phyloP scores from a whole-genome alignment of 2,329 filamentous ascomycete species.

The Cytospora piceicola region DNA sequence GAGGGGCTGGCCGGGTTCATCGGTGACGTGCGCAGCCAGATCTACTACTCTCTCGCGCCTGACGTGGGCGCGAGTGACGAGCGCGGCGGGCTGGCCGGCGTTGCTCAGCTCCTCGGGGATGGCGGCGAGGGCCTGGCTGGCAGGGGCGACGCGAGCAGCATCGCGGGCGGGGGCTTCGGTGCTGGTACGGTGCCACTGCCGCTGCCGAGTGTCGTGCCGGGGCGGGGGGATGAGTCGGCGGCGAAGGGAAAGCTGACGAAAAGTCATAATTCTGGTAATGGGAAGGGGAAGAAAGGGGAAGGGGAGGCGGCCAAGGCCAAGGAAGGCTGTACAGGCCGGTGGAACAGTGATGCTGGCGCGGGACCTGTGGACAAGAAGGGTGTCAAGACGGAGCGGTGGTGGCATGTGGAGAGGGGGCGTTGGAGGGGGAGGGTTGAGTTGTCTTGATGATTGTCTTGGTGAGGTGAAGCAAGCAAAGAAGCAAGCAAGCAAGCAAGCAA shows the following conservation, averaged over 20 bases:
- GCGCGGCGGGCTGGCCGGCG: slow-evolving; percentile 58
- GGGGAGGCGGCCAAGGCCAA: slow-evolving; percentile 9
- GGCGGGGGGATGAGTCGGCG: slow-evolving; percentile 33
- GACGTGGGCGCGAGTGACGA: slow-evolving; percentile 61
- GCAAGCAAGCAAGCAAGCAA: no score
- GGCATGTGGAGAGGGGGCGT: slow-evolving; percentile 42
- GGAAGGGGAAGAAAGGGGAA: slow-evolving; percentile 27
- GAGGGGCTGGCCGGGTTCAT: slow-evolving; percentile 64
- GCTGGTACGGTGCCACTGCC: slow-evolving; percentile 26
- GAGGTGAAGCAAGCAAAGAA: background rate
- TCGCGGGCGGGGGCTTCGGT: slow-evolving; percentile 23
- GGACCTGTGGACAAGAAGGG: slow-evolving; percentile 41
- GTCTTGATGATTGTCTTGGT: slow-evolving; percentile 36
- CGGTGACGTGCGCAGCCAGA: slow-evolving; percentile 60
- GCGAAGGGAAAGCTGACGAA: slow-evolving; percentile 12
- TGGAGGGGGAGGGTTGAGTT: slow-evolving; percentile 37
- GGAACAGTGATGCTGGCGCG: slow-evolving; percentile 38
- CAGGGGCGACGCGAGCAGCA: slow-evolving; percentile 18
- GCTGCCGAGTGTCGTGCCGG: slow-evolving; percentile 37
- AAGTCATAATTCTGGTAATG: slow-evolving; percentile 23
- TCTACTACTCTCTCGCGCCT: slow-evolving; percentile 63
- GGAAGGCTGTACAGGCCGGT: slow-evolving; percentile 40
- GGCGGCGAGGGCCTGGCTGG: slow-evolving; percentile 48
- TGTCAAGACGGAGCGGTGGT: slow-evolving; percentile 36
- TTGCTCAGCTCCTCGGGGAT: slow-evolving; percentile 54